Evolutionary conservation across 441 rosid genomes (phyloP).

Genomic region (Omphalea diandra): DNA sequence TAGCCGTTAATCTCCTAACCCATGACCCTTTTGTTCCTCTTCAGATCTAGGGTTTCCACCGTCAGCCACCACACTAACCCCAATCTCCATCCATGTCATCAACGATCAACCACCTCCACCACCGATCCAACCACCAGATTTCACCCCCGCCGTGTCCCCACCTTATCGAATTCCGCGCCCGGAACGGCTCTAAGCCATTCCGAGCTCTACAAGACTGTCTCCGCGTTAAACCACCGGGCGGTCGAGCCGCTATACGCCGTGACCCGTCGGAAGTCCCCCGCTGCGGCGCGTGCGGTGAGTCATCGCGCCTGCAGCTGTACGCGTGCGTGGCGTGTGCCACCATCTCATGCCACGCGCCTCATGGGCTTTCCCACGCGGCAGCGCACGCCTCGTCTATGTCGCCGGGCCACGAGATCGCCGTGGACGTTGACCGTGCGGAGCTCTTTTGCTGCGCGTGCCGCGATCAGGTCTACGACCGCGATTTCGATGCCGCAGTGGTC

Average conservation of each 20-base stretch:
- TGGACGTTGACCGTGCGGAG: constrained; percentile 78
- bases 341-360: constrained; percentile 48
- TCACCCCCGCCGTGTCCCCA: constrained; percentile 51
- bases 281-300: constrained; percentile 45
- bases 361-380: constrained; percentile 45
- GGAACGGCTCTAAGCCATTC: constrained; percentile 47
- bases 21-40: constrained; percentile 37
- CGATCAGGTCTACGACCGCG: constrained; percentile 72
- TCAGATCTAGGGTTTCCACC: constrained; percentile 41
- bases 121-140: constrained; percentile 31
- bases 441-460: constrained; percentile 67
- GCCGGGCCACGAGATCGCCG: constrained; percentile 59
- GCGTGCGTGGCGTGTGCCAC: constrained; percentile 60
- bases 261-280: constrained; percentile 48
- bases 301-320: constrained; percentile 43
- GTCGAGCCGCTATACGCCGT: constrained; percentile 41
- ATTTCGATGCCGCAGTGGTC: constrained; percentile 64
- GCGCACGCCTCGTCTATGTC: constrained; percentile 39
- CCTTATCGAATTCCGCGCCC: constrained; percentile 52
- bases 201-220: constrained; percentile 53
- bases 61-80: constrained; percentile 26
- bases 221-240: constrained; percentile 49
- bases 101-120: constrained; percentile 28
- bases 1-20: constrained; percentile 42
- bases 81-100: constrained; percentile 37